phyloP scores from a whole-genome alignment of 345 rosid species.

The Pseudoturritis turrita region DNA sequence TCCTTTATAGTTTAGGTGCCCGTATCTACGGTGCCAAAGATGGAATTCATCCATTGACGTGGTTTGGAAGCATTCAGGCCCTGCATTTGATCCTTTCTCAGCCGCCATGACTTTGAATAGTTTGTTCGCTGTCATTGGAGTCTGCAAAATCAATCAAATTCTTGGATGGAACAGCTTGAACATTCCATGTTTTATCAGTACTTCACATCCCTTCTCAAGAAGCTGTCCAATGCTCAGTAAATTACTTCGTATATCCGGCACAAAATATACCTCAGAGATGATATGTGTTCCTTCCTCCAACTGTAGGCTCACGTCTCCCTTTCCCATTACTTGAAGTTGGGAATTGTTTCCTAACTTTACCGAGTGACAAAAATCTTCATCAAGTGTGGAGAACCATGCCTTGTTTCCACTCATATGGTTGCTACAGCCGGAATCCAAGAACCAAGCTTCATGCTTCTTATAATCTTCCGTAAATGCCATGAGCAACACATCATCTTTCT shows the following conservation, averaged over 20 bases:
- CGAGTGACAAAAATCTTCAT: background rate
- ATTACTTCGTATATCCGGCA: background rate
- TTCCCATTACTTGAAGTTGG: no score
- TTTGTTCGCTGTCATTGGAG: background rate
- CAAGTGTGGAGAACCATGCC: background rate
- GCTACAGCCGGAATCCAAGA: background rate
- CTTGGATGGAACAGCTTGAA: background rate
- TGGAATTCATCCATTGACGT: background rate
- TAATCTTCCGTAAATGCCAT: no score
- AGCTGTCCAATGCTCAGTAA: background rate
- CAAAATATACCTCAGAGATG: no score
- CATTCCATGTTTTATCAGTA: background rate
- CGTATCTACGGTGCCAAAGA: no score
- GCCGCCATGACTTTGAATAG: background rate
- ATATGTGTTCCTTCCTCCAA: no score
- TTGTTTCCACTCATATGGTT: background rate
- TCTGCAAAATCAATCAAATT: background rate
- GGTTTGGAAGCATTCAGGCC: background rate
- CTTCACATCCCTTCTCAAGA: background rate
- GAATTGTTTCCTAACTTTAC: no score
- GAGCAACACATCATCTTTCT: background rate
- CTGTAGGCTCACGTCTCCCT: no score
- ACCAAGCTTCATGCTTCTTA: background rate
- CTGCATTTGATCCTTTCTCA: background rate
- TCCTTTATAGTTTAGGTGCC: background rate